phyloP scores from a whole-genome alignment of 108 stramenopile genomes.

The Conticribra weissflogii region DNA sequence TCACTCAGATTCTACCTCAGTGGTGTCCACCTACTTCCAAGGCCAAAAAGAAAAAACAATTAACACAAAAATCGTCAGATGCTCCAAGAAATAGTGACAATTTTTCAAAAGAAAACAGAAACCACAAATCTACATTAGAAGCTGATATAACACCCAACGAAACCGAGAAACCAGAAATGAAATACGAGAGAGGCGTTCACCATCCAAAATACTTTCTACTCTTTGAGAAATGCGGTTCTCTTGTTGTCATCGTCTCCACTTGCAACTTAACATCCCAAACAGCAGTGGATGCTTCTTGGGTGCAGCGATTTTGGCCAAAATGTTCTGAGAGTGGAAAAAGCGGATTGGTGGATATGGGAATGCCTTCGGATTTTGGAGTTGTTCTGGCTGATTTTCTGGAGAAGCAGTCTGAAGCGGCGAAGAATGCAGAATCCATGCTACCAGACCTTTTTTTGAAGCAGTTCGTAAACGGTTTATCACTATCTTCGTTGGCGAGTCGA shows the following conservation, averaged over 20 bases:
- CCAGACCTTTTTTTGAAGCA: slow-evolving; percentile 53
- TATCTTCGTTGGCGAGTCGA: slow-evolving; percentile 27
- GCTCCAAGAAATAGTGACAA: too few relatives aligned
- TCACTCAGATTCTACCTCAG: slow-evolving; percentile 41
- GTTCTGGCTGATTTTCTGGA: slow-evolving; percentile 70
- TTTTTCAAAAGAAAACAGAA: too few relatives aligned
- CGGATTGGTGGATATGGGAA: slow-evolving; percentile 34
- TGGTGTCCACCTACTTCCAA: slow-evolving; percentile 28
- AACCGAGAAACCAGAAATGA: slow-evolving; percentile 6
- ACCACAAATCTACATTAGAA: too few relatives aligned
- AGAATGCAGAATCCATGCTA: slow-evolving; percentile 30
- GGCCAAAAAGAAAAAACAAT: slow-evolving; percentile 6
- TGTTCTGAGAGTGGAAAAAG: slow-evolving; percentile 7
- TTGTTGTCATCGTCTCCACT: slow-evolving; percentile 78
- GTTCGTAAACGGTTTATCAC: slow-evolving; percentile 44
- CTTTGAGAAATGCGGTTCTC: slow-evolving; percentile 64
- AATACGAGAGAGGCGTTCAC: slow-evolving; percentile 64
- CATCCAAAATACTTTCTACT: slow-evolving; percentile 88
- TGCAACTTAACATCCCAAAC: slow-evolving; percentile 60
- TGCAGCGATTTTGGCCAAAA: slow-evolving; percentile 67
- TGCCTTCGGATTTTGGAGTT: slow-evolving; percentile 64
- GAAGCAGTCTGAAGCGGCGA: slow-evolving; percentile 59
- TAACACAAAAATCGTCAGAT: too few relatives aligned
- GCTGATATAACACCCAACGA: too few relatives aligned
- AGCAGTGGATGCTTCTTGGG: slow-evolving; percentile 76